Evolutionary conservation across 1,284 basidiomycete species (phyloP), one percentile per base, ranked within the genome.

Genomic region (Pseudozyma flocculosa): DNA sequence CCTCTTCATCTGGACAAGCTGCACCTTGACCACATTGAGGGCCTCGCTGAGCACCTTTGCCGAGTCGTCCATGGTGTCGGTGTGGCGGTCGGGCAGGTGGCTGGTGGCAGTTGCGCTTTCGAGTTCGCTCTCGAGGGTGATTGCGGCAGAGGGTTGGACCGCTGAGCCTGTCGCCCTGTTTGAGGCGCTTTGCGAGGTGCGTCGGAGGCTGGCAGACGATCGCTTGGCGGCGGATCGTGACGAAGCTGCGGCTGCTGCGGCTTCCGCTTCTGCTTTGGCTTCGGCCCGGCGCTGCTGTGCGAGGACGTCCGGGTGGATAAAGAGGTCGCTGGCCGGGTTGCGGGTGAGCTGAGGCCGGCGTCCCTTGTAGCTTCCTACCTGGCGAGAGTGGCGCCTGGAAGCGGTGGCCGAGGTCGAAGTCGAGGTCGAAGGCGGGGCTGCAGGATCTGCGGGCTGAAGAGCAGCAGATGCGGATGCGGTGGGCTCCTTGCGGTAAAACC

Each of bases 1-100:
- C 43, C 74, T 55, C 54, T 75, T 73, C 66, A 78, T 70, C 58
- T 78, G 75, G 30, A 73, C 71, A 34, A 72, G 54, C 50, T 78
- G 74, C 26, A 78, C 68, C 63, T 76, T 76, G 69, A 78, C 73
- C 41, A 70, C 67, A 40, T 67, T 71, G 37, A 72, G 66, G 39
- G 75, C 65, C 61, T 78, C 75, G 45, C 56, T 64, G 50, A 76
- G 66, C 39, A 68, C 68, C 54, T 74, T 73, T 38, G 59, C 62
- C 30, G 70, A 71, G 38, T 78, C 75, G 60, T 78, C 75, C 75
- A 78, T 78, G 43, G 42, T 51, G 59, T 37, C 52, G 36, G 50
- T 49, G 50, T 46, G 30, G 4, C 32, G 18, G 9, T 43, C 29
- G 48, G 47, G 47, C 43, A 48, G 48, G 38, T 54, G 24, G 54